These are phyloP conservation scores for Penicillium sp. DNA, from an alignment of 2,329 filamentous ascomycete genomes.

Conservation along the genomic window DNA sequence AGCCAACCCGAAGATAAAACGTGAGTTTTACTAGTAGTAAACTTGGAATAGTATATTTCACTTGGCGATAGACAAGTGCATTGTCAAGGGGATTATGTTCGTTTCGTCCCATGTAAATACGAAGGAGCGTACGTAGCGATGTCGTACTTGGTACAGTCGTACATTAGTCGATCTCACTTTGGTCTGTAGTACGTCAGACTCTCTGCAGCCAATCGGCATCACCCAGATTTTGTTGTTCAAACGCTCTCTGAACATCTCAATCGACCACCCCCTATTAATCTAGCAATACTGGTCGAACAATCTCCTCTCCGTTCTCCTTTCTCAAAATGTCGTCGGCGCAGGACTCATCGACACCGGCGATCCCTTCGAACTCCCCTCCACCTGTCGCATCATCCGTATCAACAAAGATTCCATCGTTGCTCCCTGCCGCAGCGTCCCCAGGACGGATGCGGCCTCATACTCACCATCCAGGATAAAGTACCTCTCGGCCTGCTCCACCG, in stretches of 20 bases:
- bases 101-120: not conserved
- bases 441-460: constrained; percentile 43
- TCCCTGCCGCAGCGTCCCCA: constrained; percentile 34
- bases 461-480: constrained; percentile 42
- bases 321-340: constrained; percentile 24
- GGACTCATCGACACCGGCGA: constrained; percentile 35
- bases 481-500: constrained; percentile 37
- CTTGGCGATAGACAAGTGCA: not conserved
- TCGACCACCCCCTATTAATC: not conserved
- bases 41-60: not conserved
- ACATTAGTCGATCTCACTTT: not conserved
- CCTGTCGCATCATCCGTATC: constrained; percentile 36
- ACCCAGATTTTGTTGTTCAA: not conserved
- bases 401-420: constrained; percentile 35
- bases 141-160: not conserved
- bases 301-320: not conserved
- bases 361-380: constrained; percentile 33
- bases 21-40: not conserved
- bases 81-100: not conserved
- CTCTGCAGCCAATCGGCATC: not conserved
- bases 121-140: not conserved
- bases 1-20: constrained; percentile 5
- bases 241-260: not conserved
- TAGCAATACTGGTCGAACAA: not conserved
- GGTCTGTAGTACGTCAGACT: not conserved